phyloP scores from a whole-genome alignment of 2,329 filamentous ascomycete genomes.

The Calonectria crousiana region DNA sequence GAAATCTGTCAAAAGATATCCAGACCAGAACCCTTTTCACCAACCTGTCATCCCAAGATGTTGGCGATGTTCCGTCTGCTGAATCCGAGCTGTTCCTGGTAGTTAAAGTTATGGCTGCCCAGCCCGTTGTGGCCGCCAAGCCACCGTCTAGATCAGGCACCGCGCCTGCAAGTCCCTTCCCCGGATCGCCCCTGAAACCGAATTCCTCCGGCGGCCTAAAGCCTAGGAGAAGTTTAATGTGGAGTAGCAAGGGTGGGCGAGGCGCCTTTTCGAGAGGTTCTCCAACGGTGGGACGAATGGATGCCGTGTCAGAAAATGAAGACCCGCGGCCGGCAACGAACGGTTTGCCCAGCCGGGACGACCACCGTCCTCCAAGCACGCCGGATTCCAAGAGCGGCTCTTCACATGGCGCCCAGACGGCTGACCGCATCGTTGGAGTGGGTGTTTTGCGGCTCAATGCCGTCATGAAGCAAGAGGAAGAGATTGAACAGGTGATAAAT shows the following conservation, averaged over 20 bases:
- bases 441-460: conserved; percentile 82
- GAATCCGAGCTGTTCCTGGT: conserved; percentile 85
- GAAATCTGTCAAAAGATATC: conserved; percentile 71
- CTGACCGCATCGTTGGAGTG: conserved; percentile 76
- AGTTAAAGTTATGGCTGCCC: conserved; percentile 78
- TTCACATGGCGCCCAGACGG: conserved; percentile 44
- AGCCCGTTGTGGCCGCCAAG: conserved; percentile 60
- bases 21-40: conserved; percentile 89
- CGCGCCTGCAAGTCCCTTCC: conserved; percentile 54
- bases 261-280: conserved; percentile 66
- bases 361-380: conserved; percentile 63
- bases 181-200: conserved; percentile 61
- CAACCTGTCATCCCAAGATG: conserved; percentile 83
- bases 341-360: conserved; percentile 59
- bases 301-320: conserved; percentile 67
- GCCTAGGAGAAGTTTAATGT: conserved; percentile 76
- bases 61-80: conserved; percentile 70
- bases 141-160: conserved; percentile 66
- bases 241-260: conserved; percentile 70
- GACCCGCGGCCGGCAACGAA: conserved; percentile 49
- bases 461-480: conserved; percentile 77
- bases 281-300: conserved; percentile 59
- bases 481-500: conserved; percentile 80
- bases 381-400: conserved; percentile 60
- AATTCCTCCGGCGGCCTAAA: conserved; percentile 64